Base-by-base conservation (phyloP, 2,329 filamentous ascomycete species). In the Xylariaceae sp. region DNA sequence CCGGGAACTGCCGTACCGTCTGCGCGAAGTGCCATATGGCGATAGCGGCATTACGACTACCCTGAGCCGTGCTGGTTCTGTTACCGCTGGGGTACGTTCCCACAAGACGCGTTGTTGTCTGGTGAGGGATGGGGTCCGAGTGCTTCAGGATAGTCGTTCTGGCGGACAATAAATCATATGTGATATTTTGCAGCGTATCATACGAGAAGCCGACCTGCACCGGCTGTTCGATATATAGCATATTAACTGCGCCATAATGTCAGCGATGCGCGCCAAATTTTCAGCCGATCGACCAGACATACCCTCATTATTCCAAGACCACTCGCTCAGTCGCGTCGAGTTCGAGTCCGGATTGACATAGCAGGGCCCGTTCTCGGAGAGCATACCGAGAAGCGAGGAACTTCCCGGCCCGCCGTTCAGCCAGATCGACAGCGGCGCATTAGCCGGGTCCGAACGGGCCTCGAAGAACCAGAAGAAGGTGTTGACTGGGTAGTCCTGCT, bases 21-120 rank as follows among this genome's bases (percentile, higher is more conserved):
- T 85, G 82, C n/a, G 83, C 71, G 63, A 86, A 85, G 66, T 86
- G 81, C 84, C 84, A 87, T 2, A 82, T 73, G 5, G 82, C 78
- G 59, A 76, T 75, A n/a, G 80, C 81, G 2, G 79, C 80, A 53
- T 78, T 77, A 11, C 73, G 71, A 7, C 78, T 80, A 1, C 77
- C 80, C 58, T 80, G 79, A 10, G 79, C 73, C 2, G 80, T 82
- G 34, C 70, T 69, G 30, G 69, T 73, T 2, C 66, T 60, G 57
- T 82, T 76, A 11, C 78, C 73, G 54, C 81, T 82, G 41, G 78
- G 74, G 66, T 84, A 86, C 0, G 85, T 88, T 34, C 85, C 85
- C 13, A 74, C 68, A 2, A 72, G 69, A 3, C 67, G 61, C 1
- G 77, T 79, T 8, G 71, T 58, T 61, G 78, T 78, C 39, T 72